Percentiles rank a stretch among this genome's conserved stretches.
Evolutionary conservation across 2,329 filamentous ascomycete genomes (phyloP).

Genomic region (Colletotrichum lentis): DNA sequence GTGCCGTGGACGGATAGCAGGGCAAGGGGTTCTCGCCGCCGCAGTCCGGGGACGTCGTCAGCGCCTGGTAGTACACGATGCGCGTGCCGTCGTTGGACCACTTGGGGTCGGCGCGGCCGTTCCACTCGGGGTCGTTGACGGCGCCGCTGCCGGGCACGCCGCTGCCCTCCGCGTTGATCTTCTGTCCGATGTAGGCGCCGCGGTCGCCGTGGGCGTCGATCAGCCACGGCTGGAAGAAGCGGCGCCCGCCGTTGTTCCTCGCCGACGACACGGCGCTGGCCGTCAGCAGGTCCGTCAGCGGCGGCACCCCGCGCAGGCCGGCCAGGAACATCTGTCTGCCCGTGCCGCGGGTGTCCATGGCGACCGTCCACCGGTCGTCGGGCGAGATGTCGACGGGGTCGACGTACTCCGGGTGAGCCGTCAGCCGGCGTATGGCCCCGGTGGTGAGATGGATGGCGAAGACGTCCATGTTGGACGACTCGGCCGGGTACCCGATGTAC

Average conservation of each 20-base stretch:
- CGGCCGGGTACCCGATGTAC: slow-evolving; percentile 48
- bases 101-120: slow-evolving; percentile 52
- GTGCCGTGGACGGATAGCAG: slow-evolving; percentile 50
- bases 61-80: slow-evolving; percentile 52
- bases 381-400: slow-evolving; percentile 52
- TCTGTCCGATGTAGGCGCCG: slow-evolving; percentile 51
- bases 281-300: slow-evolving; percentile 47
- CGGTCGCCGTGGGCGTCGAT: slow-evolving; percentile 53
- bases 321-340: slow-evolving; percentile 49
- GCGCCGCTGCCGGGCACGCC: slow-evolving; percentile 42
- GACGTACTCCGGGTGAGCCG: slow-evolving; percentile 51
- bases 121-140: slow-evolving; percentile 54
- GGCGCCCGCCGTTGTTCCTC: slow-evolving; percentile 52
- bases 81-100: slow-evolving; percentile 51
- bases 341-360: slow-evolving; percentile 51
- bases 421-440: slow-evolving; percentile 50
- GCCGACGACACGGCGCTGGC: slow-evolving; percentile 46
- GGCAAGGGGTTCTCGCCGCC: slow-evolving; percentile 51
- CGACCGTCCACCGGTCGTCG: slow-evolving; percentile 50
- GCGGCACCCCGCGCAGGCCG: slow-evolving; percentile 50
- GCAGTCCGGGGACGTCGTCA: slow-evolving; percentile 49
- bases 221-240: slow-evolving; percentile 54
- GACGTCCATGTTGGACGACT: slow-evolving; percentile 54
- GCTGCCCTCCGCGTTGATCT: slow-evolving; percentile 48
- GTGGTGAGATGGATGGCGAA: slow-evolving; percentile 50